These are phyloP conservation scores for Jaapia argillacea DNA, from an alignment of 768 basidiomycete genomes.

Conservation along the genomic window DNA sequence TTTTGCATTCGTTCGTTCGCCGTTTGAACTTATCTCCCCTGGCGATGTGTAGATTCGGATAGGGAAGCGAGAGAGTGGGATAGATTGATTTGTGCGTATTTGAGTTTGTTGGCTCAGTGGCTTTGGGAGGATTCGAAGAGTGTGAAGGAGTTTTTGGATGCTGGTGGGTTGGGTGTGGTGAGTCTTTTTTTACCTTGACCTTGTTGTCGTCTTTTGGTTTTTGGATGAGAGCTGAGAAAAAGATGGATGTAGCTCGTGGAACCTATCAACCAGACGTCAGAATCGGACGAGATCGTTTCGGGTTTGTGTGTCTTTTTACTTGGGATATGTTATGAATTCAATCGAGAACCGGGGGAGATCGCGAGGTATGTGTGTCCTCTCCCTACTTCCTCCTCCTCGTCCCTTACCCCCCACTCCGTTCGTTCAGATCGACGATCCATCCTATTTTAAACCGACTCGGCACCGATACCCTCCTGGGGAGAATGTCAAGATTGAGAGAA, in stretches of 20 bases:
- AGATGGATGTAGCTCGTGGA: slow-evolving; percentile 65
- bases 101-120: slow-evolving; percentile 83
- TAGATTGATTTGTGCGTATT: slow-evolving; percentile 75
- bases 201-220: slow-evolving; percentile 1
- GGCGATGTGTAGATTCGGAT: no score
- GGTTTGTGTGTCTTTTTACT: slow-evolving; percentile 87
- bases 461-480: slow-evolving; percentile 78
- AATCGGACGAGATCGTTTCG: slow-evolving; percentile 78
- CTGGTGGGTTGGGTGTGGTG: slow-evolving; percentile 86
- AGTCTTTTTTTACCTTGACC: slow-evolving; percentile 22
- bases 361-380: slow-evolving; percentile 52
- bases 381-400: background rate
- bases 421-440: slow-evolving; percentile 65
- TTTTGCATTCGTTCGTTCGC: slow-evolving; percentile 52
- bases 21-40: no score
- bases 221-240: background rate
- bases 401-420: background rate
- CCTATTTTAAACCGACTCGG: slow-evolving; percentile 88
- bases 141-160: slow-evolving; percentile 82
- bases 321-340: slow-evolving; percentile 93
- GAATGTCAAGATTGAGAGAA: slow-evolving; percentile 81
- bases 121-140: slow-evolving; percentile 91
- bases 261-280: slow-evolving; percentile 84
- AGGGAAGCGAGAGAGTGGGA: slow-evolving; percentile 85
- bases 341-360: slow-evolving; percentile 90